Evolutionary conservation across 768 basidiomycete species (phyloP).

Genomic region (Erythrobasidium yunnanense): DNA sequence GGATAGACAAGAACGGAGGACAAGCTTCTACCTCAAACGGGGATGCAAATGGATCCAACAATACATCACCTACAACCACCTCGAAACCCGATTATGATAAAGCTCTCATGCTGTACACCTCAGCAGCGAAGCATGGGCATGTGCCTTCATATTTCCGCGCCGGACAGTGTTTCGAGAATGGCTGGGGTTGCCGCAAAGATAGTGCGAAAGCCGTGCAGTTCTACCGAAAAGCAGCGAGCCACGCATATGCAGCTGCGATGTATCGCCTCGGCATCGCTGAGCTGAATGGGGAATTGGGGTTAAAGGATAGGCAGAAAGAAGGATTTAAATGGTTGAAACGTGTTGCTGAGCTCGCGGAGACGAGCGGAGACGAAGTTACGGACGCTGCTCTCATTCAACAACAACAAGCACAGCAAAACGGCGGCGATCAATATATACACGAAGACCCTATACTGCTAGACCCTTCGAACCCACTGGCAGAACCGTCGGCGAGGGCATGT

Average conservation of each 20-base stretch:
- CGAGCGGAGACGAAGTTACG: constrained; percentile 31
- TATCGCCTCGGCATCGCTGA: constrained; percentile 93
- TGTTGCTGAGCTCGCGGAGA: constrained; percentile 61
- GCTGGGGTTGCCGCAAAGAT: constrained; percentile 93
- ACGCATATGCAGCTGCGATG: constrained; percentile 86
- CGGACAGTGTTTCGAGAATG: constrained; percentile 96
- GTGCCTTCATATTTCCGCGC: constrained; percentile 90
- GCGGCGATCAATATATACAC: too few relatives aligned
- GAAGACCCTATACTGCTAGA: too few relatives aligned
- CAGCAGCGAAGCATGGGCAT: constrained; percentile 93
- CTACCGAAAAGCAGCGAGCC: constrained; percentile 82
- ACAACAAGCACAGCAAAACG: too few relatives aligned
- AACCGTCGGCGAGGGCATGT: constrained; percentile 55
- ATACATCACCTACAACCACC: neutral
- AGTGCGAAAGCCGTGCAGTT: constrained; percentile 81
- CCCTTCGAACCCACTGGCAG: neutral
- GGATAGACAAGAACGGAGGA: too few relatives aligned
- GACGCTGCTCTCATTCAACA: too few relatives aligned
- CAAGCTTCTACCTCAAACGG: neutral
- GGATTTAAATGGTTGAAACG: constrained; percentile 98
- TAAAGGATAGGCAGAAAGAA: constrained; percentile 78
- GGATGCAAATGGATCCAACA: neutral
- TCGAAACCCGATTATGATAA: constrained; percentile 86
- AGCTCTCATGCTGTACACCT: constrained; percentile 87
- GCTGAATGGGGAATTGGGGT: constrained; percentile 83